Conservation (phyloP, 2,329 filamentous ascomycete species). For the Laburnicola sp. region DNA sequence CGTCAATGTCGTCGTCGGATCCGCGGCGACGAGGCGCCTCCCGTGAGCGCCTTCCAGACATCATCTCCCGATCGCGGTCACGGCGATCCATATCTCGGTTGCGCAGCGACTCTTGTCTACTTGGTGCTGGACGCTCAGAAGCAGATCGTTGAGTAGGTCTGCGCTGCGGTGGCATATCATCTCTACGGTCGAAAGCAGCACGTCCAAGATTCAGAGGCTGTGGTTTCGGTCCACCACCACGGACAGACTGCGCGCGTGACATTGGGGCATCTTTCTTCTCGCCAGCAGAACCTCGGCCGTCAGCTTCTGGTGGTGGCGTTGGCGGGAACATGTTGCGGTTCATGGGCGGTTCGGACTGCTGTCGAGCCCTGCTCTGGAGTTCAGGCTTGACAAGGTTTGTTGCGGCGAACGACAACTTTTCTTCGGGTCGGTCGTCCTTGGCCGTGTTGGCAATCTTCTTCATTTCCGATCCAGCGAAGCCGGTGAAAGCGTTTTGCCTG, state of each 20-base stretch:
- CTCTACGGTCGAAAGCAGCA: conserved; percentile 52
- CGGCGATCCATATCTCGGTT: conserved; percentile 27
- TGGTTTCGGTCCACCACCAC: conserved; percentile 53
- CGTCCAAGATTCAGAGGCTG: conserved; percentile 53
- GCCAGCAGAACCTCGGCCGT: conserved; percentile 55
- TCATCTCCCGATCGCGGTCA: conserved; percentile 7
- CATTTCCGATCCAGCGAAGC: conserved; percentile 77
- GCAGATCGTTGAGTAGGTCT: conserved; percentile 47
- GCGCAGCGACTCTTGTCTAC: conserved; percentile 41
- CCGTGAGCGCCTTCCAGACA: conserved; percentile 3
- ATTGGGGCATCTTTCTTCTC: conserved; percentile 41
- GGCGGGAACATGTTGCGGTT: conserved; percentile 87
- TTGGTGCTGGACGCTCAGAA: conserved; percentile 49
- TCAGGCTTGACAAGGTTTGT: conserved; percentile 90
- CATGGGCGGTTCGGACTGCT: conserved; percentile 81
- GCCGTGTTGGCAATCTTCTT: conserved; percentile 64
- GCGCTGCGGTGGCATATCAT: conserved; percentile 41
- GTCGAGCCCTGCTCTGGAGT: conserved; percentile 71
- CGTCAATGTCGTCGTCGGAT: conserved; percentile 60
- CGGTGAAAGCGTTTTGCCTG: conserved; percentile 76
- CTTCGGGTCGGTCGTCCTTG: conserved; percentile 78
- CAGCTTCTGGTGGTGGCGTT: conserved; percentile 94
- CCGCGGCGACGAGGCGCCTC: conserved; percentile 34
- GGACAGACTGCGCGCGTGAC: conserved; percentile 54
- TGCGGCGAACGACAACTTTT: conserved; percentile 88